A percentile compares a stretch with the other conserved stretches of the same genome.
These are phyloP conservation scores for Trichoderma lentiforme DNA, from an alignment of 2,329 filamentous ascomycete genomes.

Conservation along the genomic window DNA sequence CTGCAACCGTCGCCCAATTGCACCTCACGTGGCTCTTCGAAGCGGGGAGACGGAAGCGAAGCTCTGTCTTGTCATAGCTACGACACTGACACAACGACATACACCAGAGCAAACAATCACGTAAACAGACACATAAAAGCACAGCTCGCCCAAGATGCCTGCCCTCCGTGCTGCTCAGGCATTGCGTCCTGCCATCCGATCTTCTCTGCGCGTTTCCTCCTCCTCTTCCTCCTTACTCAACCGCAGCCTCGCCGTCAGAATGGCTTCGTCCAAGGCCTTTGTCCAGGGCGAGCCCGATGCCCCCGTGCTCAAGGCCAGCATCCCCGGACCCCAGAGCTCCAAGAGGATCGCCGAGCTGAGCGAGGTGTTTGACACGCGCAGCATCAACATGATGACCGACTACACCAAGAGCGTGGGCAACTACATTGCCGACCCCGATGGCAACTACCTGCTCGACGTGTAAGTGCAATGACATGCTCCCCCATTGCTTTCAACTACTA, in stretches of 20 bases:
- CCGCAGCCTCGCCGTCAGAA: constrained; percentile 27
- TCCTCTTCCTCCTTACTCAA: constrained; percentile 1
- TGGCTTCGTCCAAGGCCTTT: constrained; percentile 39
- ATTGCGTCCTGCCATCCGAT: constrained; percentile 9
- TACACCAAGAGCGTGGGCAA: constrained; percentile 75
- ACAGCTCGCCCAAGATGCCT: constrained; percentile 24
- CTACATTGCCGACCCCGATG: constrained; percentile 72
- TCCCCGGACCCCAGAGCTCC: constrained; percentile 74
- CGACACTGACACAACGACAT: not conserved
- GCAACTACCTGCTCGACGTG: constrained; percentile 70
- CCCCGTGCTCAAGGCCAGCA: constrained; percentile 54
- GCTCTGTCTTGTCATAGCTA: not conserved
- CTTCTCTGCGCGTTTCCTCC: constrained; percentile 13
- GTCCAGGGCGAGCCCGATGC: constrained; percentile 49
- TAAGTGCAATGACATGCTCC: constrained; percentile 35
- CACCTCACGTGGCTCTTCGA: not conserved
- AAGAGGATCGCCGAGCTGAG: constrained; percentile 67
- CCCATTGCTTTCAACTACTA: not conserved
- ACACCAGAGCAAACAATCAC: not conserved
- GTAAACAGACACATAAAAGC: not conserved
- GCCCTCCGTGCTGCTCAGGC: constrained; percentile 30
- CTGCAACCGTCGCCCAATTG: not conserved
- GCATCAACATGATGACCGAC: constrained; percentile 78
- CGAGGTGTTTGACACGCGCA: constrained; percentile 80
- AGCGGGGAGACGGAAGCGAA: not conserved